These are phyloP conservation scores for Fusarium tricinctum DNA, from an alignment of 2,329 filamentous ascomycete species.

Conservation along the genomic window DNA sequence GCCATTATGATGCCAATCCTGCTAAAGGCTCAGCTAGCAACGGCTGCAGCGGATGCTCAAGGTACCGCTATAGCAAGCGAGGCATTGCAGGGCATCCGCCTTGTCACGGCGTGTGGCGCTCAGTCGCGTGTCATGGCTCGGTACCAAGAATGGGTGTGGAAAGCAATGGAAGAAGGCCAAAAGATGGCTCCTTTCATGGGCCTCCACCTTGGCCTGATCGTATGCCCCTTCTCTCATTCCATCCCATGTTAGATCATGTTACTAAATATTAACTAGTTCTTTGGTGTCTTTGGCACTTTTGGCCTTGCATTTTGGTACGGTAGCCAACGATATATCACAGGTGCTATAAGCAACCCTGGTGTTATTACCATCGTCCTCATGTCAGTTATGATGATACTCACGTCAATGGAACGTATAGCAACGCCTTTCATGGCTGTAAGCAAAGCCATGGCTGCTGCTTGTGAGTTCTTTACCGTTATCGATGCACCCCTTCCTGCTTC, in stretches of 20 bases:
- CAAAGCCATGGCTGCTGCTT: slow-evolving; percentile 51
- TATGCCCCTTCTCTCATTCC: neutral
- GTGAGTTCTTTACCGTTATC: slow-evolving; percentile 50
- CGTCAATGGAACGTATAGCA: slow-evolving; percentile 55
- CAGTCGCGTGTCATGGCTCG: slow-evolving; percentile 54
- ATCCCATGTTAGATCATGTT: neutral
- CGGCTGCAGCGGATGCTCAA: slow-evolving; percentile 49
- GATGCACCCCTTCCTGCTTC: slow-evolving; percentile 44
- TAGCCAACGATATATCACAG: slow-evolving; percentile 54
- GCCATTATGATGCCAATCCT: slow-evolving; percentile 46
- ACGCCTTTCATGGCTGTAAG: slow-evolving; percentile 56
- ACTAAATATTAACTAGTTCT: slow-evolving; percentile 44
- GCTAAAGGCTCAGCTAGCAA: slow-evolving; percentile 40
- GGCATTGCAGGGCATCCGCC: slow-evolving; percentile 57
- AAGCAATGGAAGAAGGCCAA: slow-evolving; percentile 54
- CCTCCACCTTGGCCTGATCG: slow-evolving; percentile 34
- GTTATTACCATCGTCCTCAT: slow-evolving; percentile 57
- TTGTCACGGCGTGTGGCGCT: slow-evolving; percentile 62
- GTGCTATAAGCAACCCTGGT: slow-evolving; percentile 54
- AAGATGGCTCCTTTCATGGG: slow-evolving; percentile 50
- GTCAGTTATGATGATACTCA: slow-evolving; percentile 57
- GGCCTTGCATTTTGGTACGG: slow-evolving; percentile 62
- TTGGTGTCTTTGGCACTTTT: slow-evolving; percentile 55
- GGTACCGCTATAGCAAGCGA: slow-evolving; percentile 61
- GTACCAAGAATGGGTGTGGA: slow-evolving; percentile 56